Evolutionary conservation across 192 early-diverging fungal species (phyloP).

Genomic region (Anaeromyces robustus): DNA sequence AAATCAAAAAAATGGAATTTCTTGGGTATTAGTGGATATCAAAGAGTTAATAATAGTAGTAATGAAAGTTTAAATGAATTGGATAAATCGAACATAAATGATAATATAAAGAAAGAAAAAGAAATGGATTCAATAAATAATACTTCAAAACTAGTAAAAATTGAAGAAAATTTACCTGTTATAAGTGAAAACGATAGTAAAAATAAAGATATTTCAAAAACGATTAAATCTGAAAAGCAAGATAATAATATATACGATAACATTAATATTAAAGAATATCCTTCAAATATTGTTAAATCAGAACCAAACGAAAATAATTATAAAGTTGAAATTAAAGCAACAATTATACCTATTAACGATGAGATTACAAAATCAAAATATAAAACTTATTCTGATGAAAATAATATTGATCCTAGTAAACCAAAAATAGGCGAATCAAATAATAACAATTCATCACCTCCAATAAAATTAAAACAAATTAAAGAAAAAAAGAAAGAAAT

Average conservation of each 20-base stretch:
- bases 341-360: not conserved
- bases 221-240: not conserved
- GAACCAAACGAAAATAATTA: not conserved
- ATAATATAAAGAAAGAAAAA: not conserved
- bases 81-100: not conserved
- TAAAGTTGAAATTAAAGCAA: not conserved
- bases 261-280: no score
- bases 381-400: not conserved
- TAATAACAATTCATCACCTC: no score
- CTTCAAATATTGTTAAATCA: no score
- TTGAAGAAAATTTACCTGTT: no score
- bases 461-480: not conserved
- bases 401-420: not conserved
- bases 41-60: not conserved
- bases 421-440: not conserved
- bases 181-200: no score
- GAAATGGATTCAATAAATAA: not conserved
- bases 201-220: not conserved
- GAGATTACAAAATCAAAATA: not conserved
- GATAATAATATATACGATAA: no score
- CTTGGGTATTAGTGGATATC: not conserved
- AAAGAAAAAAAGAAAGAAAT: not conserved
- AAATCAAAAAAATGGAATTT: not conserved
- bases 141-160: not conserved
- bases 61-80: not conserved